phyloP scores from a whole-genome alignment of 352 stramenopile genomes.

The Globisporangium paroecandrum region DNA sequence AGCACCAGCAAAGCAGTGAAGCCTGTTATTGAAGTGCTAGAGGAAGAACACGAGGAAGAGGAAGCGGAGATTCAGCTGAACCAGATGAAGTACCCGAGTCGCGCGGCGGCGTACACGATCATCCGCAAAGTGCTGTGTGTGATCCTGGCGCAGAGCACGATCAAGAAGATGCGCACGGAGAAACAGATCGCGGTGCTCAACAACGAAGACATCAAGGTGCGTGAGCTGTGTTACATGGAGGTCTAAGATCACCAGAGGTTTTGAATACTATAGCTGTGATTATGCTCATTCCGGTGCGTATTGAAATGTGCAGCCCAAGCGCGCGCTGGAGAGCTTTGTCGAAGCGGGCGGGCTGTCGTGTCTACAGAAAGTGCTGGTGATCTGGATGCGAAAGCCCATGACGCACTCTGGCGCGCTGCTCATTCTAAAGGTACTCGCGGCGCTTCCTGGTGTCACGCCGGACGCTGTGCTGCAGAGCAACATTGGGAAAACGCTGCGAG shows the following conservation, averaged over 20 bases:
- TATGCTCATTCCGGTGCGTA: neutral
- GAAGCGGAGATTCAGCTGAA: conserved; percentile 28
- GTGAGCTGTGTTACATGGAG: neutral
- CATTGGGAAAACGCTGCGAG: conserved; percentile 52
- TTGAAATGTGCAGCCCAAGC: conserved; percentile 34
- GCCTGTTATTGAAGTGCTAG: conserved; percentile 2
- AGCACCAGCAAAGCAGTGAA: neutral
- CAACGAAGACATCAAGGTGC: conserved; percentile 62
- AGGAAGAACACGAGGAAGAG: conserved; percentile 12
- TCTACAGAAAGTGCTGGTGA: conserved; percentile 46
- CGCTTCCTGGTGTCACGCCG: conserved; percentile 55
- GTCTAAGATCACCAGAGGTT: too few relatives aligned
- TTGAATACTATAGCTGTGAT: neutral
- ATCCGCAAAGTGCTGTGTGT: conserved; percentile 45
- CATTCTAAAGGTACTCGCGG: conserved; percentile 41
- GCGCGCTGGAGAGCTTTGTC: conserved; percentile 55
- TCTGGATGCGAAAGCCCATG: conserved; percentile 47
- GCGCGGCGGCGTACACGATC: conserved; percentile 42
- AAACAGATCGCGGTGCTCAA: conserved; percentile 54
- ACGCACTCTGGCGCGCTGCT: conserved; percentile 47
- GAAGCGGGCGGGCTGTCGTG: conserved; percentile 48
- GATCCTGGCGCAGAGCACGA: conserved; percentile 49
- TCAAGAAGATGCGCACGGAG: conserved; percentile 41
- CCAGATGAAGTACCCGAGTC: conserved; percentile 43
- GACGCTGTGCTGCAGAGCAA: conserved; percentile 44